A percentile compares a stretch with the other conserved stretches of the same genome.
Conservation (phyloP, 2,329 filamentous ascomycete genomes). For the Ceratocystis eucalypticola region DNA sequence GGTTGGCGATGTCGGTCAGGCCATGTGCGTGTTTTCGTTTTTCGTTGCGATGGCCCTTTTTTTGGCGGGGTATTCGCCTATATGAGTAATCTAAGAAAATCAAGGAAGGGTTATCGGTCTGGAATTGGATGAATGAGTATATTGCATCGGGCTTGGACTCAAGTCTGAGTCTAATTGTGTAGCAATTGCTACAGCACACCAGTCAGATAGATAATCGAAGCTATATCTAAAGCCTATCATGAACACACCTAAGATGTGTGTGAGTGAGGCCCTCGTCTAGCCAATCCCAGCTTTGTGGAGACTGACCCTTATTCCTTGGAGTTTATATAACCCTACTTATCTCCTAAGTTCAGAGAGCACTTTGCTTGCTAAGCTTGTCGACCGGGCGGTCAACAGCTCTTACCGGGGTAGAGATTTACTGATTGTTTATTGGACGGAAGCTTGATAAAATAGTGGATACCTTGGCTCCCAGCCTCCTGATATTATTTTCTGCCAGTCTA, state of each 20-base stretch:
- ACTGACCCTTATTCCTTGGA: neutral
- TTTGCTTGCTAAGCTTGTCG: neutral
- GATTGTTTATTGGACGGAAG: neutral
- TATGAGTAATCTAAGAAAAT: neutral
- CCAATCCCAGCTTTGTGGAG: neutral
- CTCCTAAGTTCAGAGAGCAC: neutral
- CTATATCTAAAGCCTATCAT: neutral
- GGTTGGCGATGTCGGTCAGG: neutral
- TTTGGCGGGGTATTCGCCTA: neutral
- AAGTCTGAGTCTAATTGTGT: neutral
- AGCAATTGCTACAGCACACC: neutral
- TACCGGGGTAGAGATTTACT: neutral
- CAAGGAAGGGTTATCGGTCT: neutral
- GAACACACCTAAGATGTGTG: neutral
- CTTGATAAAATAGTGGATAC: no score
- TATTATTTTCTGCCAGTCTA: neutral
- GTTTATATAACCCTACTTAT: neutral
- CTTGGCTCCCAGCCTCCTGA: neutral
- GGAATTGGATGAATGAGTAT: neutral
- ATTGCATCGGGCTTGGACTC: neutral
- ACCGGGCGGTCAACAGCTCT: neutral
- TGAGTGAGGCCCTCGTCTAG: neutral
- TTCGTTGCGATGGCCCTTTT: neutral
- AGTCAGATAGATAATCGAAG: neutral
- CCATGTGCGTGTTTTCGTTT: neutral